phyloP scores from a whole-genome alignment of 257 asterid genomes.

The Lycium ferocissimum region DNA sequence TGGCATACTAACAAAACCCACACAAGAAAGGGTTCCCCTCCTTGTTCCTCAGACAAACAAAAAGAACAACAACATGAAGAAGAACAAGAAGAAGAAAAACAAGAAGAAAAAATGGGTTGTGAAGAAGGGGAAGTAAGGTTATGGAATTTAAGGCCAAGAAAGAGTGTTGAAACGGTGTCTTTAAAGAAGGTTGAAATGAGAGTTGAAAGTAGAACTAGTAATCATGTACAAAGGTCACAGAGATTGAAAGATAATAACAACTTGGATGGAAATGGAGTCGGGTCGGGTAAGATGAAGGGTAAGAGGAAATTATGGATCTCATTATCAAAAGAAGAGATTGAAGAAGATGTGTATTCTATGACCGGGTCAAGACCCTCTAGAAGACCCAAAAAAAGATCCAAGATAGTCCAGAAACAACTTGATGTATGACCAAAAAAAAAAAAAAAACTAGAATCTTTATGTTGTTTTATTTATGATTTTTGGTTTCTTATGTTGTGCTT shows the following conservation, averaged over 20 bases:
- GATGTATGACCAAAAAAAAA: conserved; percentile 50
- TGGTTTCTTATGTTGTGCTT: neutral
- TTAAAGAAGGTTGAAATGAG: conserved; percentile 29
- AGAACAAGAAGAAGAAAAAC: too few species aligned
- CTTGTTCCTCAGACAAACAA: neutral
- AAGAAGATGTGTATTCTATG: conserved; percentile 81
- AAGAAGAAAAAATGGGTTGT: conserved; percentile 44
- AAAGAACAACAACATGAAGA: neutral
- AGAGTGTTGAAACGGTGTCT: conserved; percentile 42
- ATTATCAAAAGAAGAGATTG: conserved; percentile 85
- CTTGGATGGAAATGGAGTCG: conserved; percentile 38
- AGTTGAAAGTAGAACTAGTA: conserved; percentile 33
- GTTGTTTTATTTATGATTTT: neutral
- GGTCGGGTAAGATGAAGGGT: conserved; percentile 42
- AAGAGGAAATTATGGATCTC: conserved; percentile 83
- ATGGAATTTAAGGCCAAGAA: conserved; percentile 76
- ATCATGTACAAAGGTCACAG: conserved; percentile 34
- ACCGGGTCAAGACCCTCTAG: conserved; percentile 86
- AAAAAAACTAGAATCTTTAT: neutral
- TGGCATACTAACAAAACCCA: conserved; percentile 72
- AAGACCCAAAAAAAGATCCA: conserved; percentile 76
- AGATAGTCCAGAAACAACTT: conserved; percentile 70
- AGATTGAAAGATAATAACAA: conserved; percentile 43
- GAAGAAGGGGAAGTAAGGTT: conserved; percentile 60
- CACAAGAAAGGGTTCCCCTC: conserved; percentile 13